Evolutionary conservation across 495 filamentous ascomycete genomes (phyloP), one percentile per base, ranked within the genome.

Genomic region (Trichoderma erinaceum): DNA sequence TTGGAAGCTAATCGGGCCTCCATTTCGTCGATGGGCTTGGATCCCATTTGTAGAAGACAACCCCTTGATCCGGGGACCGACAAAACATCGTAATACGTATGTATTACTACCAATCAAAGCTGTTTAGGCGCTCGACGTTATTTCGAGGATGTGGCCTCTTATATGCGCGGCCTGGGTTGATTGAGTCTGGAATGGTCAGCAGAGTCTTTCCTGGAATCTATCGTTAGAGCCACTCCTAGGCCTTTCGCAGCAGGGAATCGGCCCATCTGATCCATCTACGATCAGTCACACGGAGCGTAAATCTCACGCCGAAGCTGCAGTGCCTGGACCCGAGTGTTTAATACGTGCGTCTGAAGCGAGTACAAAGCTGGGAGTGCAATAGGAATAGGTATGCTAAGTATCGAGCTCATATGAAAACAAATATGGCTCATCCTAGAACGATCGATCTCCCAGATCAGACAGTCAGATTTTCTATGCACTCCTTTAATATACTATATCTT

Each of bases 191-290:
- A 61, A 61, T 29, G 56, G 56, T 61, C 25, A 61, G 56, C 56
- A 61, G 56, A 61, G 56, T 25, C 56, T n/a, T 61, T 29, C 56
- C 3, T 11, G 23, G 21, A 27, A 25, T 12, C 6, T 11, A 11
- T 61, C 13, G 8, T 38, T 32, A 32, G 56, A 32, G 56, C 56
- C 56, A 61, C 56, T 32, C 56, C 27, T 32, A 10, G 48, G n/a
- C 25, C 56, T 25, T n/a, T 61, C 56, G 11, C 56, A 27, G 56
- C 56, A 61, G 23, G 56, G 32, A 61, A 61, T 61, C 56, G 56
- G 56, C 56, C 56, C 56, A 61, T 61, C 25, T 61, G 27, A 61
- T 61, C 56, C 56, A 61, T 61, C 56, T 61, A 61, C 56, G 56
- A 61, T 61, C 56, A 61, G 56, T 61, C 56, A 32, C 23, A 61